Evolutionary conservation across 129 eudicot species (phyloP), one percentile per base, ranked within the genome.

Genomic region (Chrysanthemum lavandulifolium): DNA sequence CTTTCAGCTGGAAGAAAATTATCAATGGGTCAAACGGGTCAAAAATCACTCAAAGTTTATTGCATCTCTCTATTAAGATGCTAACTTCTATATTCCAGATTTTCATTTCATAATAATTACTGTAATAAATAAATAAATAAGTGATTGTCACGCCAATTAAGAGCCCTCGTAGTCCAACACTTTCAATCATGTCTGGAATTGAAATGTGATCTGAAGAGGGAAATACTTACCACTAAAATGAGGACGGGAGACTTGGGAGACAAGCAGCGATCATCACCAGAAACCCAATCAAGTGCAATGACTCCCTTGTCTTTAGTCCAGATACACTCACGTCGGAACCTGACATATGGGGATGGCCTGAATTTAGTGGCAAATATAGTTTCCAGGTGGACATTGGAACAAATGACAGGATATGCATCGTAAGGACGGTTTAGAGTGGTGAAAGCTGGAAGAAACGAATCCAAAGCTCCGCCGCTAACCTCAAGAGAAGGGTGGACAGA

Each of bases 261-360:
- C 73, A 90, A 61, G 33, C 2, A 59, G 3, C 57, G 69, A 21
- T 81, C 79, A 14, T 94, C 99, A 0, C 93, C 96, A 64, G 85
- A 72, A 72, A 94, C 85, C 97, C 97, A 94, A 75, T 94, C 98
- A 51, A 94, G 96, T 5, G 96, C 82, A 13, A 90, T 80, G 74
- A 81, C 27, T 18, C 97, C 99, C 68, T 77, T 85, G 57, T 94
- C 99, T 53, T 76, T 68, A n/a, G 91, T 83, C 76, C 96, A 76
- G 47, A 94, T 74, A 69, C 97, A 90, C 84, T 86, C 83, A 1
- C 99, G 90, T 13, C 88, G 83, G 48, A 82, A 76, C 60, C 75
- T 84, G 48, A 94, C 86, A 33, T 84, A 86, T 14, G 96, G 99
- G 9, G 73, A 78, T 0, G 97, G 82, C 52, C 97, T 83, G 66